These are phyloP conservation scores for Nemophila menziesii DNA, from an alignment of 257 asterid genomes.

Conservation along the genomic window DNA sequence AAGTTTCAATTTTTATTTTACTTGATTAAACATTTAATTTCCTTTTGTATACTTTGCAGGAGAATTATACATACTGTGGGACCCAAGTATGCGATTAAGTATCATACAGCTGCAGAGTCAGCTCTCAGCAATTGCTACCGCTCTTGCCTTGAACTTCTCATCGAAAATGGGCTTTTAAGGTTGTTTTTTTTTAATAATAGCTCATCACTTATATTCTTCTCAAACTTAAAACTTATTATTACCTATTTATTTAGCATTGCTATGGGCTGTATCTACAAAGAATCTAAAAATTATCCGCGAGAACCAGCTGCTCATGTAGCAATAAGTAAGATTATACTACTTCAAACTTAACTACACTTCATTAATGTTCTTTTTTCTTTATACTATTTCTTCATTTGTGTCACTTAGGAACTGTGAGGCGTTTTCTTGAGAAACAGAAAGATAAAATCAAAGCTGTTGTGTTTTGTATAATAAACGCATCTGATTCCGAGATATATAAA, in stretches of 20 bases:
- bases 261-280: constrained; percentile 89
- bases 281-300: constrained; percentile 88
- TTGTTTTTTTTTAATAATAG: constrained; percentile 15
- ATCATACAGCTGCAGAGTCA: constrained; percentile 98
- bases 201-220: not conserved
- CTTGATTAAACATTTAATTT: constrained; percentile 3
- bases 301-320: constrained; percentile 99
- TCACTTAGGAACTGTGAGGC: constrained; percentile 77
- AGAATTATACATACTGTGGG: constrained; percentile 97
- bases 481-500: constrained; percentile 93
- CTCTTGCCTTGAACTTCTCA: constrained; percentile 32
- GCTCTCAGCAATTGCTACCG: constrained; percentile 97
- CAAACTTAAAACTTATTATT: constrained; percentile 9
- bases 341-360: not conserved
- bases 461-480: constrained; percentile 65
- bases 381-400: constrained; percentile 8
- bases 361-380: constrained; percentile 1
- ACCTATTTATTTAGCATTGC: constrained; percentile 64
- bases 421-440: constrained; percentile 89
- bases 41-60: constrained; percentile 48
- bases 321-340: constrained; percentile 46
- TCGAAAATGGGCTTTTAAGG: constrained; percentile 58
- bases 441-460: constrained; percentile 68
- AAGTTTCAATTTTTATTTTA: too few species aligned
- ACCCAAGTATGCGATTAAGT: constrained; percentile 92